Percentiles rank a stretch among this genome's conserved stretches.
Conservation (phyloP, 1,284 basidiomycete genomes). For the Porodaedalea pini region DNA sequence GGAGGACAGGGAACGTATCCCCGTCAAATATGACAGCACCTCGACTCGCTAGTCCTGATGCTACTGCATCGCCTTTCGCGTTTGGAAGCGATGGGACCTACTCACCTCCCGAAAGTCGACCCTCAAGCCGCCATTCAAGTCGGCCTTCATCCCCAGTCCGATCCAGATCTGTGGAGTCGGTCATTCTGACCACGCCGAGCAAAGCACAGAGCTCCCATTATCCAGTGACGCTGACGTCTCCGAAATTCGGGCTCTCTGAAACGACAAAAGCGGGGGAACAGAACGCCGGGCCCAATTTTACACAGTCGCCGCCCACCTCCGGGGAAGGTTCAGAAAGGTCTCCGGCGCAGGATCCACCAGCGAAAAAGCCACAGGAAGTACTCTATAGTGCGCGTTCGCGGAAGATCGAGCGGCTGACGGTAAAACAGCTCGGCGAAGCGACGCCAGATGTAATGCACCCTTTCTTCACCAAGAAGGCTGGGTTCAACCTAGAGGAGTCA, state of each 20-base stretch:
- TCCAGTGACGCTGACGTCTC: not conserved
- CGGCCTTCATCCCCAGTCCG: conserved; percentile 16
- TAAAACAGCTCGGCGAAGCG: conserved; percentile 82
- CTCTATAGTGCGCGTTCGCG: conserved; percentile 52
- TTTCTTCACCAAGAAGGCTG: conserved; percentile 81
- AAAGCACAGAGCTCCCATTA: not conserved
- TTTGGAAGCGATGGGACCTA: conserved; percentile 1
- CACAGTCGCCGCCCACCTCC: not conserved
- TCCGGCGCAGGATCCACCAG: conserved; percentile 14
- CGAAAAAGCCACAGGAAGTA: conserved; percentile 34
- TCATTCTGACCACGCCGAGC: conserved; percentile 1
- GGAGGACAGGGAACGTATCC: conserved; percentile 36
- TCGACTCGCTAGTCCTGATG: conserved; percentile 21
- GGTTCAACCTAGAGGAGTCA: conserved; percentile 75
- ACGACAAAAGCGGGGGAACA: not conserved
- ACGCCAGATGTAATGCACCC: conserved; percentile 86
- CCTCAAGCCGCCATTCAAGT: conserved; percentile 9
- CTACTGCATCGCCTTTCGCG: conserved; percentile 9
- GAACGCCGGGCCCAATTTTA: not conserved
- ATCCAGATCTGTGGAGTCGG: conserved; percentile 4
- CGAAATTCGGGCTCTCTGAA: conserved; percentile 1
- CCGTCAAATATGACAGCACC: conserved; percentile 30
- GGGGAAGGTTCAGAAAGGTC: not conserved
- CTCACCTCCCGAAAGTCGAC: conserved; percentile 10
- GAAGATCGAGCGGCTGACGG: conserved; percentile 69